A percentile compares a stretch with the other conserved stretches of the same genome.
Evolutionary conservation across 371 early-diverging fungal species (phyloP).

Genomic region (Mortierella sp.): DNA sequence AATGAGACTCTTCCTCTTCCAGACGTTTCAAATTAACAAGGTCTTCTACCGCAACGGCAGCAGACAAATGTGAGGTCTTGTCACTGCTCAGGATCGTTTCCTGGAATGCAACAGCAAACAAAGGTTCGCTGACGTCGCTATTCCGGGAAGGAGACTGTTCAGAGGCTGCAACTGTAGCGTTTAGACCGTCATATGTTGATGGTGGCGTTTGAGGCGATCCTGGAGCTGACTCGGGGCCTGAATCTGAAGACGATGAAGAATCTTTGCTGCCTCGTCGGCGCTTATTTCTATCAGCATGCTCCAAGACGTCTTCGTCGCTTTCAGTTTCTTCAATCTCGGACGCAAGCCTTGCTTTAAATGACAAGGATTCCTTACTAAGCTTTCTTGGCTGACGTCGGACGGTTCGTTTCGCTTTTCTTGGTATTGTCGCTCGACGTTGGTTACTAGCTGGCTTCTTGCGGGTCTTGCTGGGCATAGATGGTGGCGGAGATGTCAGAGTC

Average conservation of each 20-base stretch:
- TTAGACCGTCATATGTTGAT: constrained; percentile 15
- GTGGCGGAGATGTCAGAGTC: constrained; percentile 24
- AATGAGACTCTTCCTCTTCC: constrained; percentile 10
- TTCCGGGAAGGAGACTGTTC: neutral
- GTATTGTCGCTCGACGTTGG: neutral
- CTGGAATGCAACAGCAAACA: neutral
- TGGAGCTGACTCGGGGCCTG: constrained; percentile 27
- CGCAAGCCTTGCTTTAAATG: constrained; percentile 8
- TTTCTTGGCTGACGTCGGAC: constrained; percentile 2
- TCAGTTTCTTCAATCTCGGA: constrained; percentile 5
- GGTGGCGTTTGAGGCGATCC: constrained; percentile 30
- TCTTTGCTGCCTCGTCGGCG: constrained; percentile 34
- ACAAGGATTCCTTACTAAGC: neutral
- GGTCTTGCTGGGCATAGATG: constrained; percentile 23
- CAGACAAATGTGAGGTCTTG: constrained; percentile 2
- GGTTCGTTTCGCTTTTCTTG: constrained; percentile 8
- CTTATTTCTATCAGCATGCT: constrained; percentile 18
- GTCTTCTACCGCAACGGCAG: constrained; percentile 10
- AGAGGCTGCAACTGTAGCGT: neutral
- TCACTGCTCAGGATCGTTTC: neutral
- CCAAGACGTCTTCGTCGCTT: neutral
- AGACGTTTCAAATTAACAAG: constrained; percentile 18
- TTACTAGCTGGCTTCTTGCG: neutral
- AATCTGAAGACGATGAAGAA: constrained; percentile 36
- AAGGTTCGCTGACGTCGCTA: neutral